phyloP scores from a whole-genome alignment of 768 basidiomycete species.

The Udeniomyces megalosporus region DNA sequence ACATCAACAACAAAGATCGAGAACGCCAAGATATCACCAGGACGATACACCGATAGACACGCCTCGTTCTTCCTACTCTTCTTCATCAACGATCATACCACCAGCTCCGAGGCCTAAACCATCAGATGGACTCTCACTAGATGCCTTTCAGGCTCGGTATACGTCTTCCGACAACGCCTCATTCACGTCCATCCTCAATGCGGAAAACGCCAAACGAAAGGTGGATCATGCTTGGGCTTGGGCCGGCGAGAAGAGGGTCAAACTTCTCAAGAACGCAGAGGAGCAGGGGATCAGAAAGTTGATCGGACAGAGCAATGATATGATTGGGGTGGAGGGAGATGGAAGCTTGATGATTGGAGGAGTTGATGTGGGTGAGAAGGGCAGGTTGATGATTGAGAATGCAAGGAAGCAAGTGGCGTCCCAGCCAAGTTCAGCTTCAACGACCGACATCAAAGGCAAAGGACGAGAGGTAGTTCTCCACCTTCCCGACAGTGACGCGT shows the following conservation, averaged over 20 bases:
- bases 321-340: neutral
- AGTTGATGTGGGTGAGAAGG: neutral
- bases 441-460: neutral
- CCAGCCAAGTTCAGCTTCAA: neutral
- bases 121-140: slow-evolving; percentile 43
- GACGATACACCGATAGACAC: neutral
- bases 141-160: slow-evolving; percentile 74
- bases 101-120: neutral
- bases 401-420: neutral
- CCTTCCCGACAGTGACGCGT: neutral
- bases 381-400: neutral
- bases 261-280: slow-evolving; percentile 46
- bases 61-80: slow-evolving; percentile 5
- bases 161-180: slow-evolving; percentile 97
- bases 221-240: slow-evolving; percentile 85
- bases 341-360: neutral
- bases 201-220: slow-evolving; percentile 63
- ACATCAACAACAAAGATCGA: no score
- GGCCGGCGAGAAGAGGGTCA: slow-evolving; percentile 70
- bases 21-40: no score
- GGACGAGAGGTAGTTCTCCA: neutral
- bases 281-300: slow-evolving; percentile 42
- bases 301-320: slow-evolving; percentile 22
- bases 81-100: no score
- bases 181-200: slow-evolving; percentile 78